Evolutionary conservation across 306 rosid genomes (phyloP), one percentile per base, ranked within the genome.

Genomic region (Amphicarpaea edgeworthii): DNA sequence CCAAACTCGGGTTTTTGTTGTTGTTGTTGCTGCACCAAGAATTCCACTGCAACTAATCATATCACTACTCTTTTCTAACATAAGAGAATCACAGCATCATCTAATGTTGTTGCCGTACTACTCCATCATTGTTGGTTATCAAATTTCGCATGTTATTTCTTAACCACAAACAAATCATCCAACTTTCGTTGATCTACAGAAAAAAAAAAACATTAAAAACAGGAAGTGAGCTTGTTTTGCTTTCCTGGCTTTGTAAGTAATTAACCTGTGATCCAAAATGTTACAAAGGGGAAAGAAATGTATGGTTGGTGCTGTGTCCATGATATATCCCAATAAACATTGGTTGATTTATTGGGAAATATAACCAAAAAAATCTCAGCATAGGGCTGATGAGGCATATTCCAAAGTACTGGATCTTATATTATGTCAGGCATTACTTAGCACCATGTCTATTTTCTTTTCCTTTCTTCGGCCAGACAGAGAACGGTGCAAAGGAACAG

Each of bases 401-500:
- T 72, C 82, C 75, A 76, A 70, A 77, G 67, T 46, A 70, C 68
- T 51, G 75, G 77, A 77, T 80, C 42, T 75, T 69, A 67, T 69
- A 67, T 59, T 58, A 34, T 72, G 88, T 82, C 86, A 86, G 77
- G 79, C 81, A 77, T 74, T 54, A 77, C 73, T 19, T 59, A 41
- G 85, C 79, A 46, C 59, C 46, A 32, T 77, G 88, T 82, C 89
- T 47, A 68, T 66, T 87, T 80, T 73, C 30, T 30, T 86, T 83
- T 79, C 84, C 91, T 34, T 72, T 82, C 60, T 85, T 72, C 16
- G 76, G 79, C 62, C 66, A 85, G 91, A 88, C 88, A 85, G 81
- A 59, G 28, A 72, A 72, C 79, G 73, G 70, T 73, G 86, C 68
- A 40, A 79, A 76, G 78, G 86, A 87, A 86, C 79, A 76, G 74